phyloP scores from a whole-genome alignment of 2,329 filamentous ascomycete genomes.

The Hypoxylon sp. region DNA sequence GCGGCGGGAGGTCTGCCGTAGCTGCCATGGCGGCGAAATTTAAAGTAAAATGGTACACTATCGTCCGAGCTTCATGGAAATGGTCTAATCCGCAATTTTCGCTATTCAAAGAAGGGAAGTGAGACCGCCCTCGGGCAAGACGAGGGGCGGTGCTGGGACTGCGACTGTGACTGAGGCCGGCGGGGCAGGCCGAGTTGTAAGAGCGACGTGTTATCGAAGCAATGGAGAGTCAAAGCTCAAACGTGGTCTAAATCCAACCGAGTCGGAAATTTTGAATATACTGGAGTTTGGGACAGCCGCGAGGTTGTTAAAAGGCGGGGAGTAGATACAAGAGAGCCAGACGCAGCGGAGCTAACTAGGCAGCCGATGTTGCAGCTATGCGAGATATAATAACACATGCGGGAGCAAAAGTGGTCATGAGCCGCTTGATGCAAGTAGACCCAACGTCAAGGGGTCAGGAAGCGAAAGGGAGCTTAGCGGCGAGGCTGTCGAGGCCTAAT shows the following conservation, averaged over 20 bases:
- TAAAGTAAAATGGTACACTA: conserved; percentile 40
- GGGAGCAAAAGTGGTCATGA: conserved; percentile 46
- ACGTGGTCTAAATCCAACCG: conserved; percentile 42
- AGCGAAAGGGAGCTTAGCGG: conserved; percentile 33
- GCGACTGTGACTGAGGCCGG: conserved; percentile 26
- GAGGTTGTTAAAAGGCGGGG: conserved; percentile 37
- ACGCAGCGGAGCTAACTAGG: conserved; percentile 39
- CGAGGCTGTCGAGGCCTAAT: conserved; percentile 46
- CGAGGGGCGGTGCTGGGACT: conserved; percentile 39
- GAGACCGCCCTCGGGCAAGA: conserved; percentile 42
- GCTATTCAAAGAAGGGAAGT: conserved; percentile 45
- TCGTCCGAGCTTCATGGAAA: conserved; percentile 47
- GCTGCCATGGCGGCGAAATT: conserved; percentile 51
- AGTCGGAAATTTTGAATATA: conserved; percentile 31
- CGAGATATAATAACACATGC: conserved; percentile 42
- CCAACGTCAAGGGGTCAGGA: conserved; percentile 35
- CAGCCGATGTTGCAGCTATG: conserved; percentile 45
- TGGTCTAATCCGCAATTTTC: conserved; percentile 41
- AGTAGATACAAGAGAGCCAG: conserved; percentile 40
- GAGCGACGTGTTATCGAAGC: conserved; percentile 39
- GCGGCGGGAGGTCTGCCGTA: conserved; percentile 43
- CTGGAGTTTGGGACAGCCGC: conserved; percentile 27
- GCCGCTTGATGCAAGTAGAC: conserved; percentile 42
- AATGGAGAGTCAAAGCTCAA: conserved; percentile 45
- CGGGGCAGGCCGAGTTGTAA: conserved; percentile 31